phyloP scores from a whole-genome alignment of 805 yeast species.

The Henningerozyma blattae region DNA sequence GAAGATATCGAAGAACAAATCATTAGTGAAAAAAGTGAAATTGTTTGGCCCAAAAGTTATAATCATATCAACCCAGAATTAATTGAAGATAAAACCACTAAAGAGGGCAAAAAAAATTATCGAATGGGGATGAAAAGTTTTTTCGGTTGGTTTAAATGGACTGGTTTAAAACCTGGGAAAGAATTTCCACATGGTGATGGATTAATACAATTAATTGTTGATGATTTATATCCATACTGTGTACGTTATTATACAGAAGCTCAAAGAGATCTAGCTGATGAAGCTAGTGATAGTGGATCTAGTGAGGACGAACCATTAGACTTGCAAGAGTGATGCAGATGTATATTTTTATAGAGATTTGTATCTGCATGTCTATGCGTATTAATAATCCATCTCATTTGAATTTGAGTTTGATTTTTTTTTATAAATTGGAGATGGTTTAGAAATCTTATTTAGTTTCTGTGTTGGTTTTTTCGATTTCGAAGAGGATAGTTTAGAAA shows the following conservation, averaged over 20 bases:
- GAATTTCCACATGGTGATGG: slow-evolving; percentile 74
- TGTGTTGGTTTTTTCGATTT: too few species aligned
- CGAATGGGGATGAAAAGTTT: slow-evolving; percentile 70
- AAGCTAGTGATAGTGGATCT: slow-evolving; percentile 32
- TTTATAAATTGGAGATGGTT: too few species aligned
- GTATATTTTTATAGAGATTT: too few species aligned
- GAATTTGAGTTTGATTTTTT: too few species aligned
- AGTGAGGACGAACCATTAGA: slow-evolving; percentile 12
- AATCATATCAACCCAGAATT: slow-evolving; percentile 41
- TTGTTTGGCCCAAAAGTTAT: slow-evolving; percentile 63
- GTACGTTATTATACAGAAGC: slow-evolving; percentile 73
- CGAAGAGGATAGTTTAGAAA: too few species aligned
- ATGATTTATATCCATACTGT: slow-evolving; percentile 78
- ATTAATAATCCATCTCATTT: too few species aligned
- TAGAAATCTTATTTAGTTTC: too few species aligned
- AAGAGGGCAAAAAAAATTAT: slow-evolving; percentile 47
- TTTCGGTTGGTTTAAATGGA: slow-evolving; percentile 82
- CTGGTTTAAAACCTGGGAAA: slow-evolving; percentile 65
- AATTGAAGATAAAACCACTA: slow-evolving; percentile 34
- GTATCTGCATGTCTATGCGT: too few species aligned
- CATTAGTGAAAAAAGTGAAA: slow-evolving; percentile 38
- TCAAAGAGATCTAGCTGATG: slow-evolving; percentile 49
- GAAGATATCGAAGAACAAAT: slow-evolving; percentile 33
- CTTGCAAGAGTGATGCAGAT: slow-evolving; percentile 1
- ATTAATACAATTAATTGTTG: slow-evolving; percentile 57